Base-by-base conservation (phyloP, 2,329 filamentous ascomycete genomes). In the Epicoccum sorghinum region DNA sequence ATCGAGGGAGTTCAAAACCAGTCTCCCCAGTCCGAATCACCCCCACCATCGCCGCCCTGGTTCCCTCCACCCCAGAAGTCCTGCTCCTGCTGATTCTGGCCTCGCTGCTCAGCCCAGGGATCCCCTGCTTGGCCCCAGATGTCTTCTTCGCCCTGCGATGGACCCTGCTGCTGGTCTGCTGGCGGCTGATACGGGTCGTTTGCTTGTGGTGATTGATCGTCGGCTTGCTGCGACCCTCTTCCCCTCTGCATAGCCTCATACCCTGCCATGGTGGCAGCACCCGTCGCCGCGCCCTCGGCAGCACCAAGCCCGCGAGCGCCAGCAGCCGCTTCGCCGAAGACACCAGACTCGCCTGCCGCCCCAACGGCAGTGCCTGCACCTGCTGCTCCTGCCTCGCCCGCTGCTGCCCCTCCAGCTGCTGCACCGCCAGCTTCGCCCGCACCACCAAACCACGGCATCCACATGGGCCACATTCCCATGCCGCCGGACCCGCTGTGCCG, bases 201-300 rank as follows among this genome's bases (percentile, higher is more conserved):
- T 22, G 64, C 57, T 45, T 69, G 65, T n/a, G 68, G 66, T 22
- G 68, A 71, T 42, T 65, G 60, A 23, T 65, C 55, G 39, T 72
- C 69, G n/a, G 47, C 53, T 29, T 57, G 51, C 36, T 60, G 54
- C 12, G 9, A 30, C 7, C 73, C 74, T 60, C 77, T 71, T 2
- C 81, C 80, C 56, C 83, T 70, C 56, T 83, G 82, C 83, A 87
- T 84, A 4, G 84, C 83, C 68, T 87, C 86, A 61, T 86, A 86
- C 4, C 84, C 85, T 30, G 83, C 85, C 75, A 87, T 81, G 1
- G 83, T 80, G 6, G 84, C 85, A 5, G 83, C 84, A 4, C 84
- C 81, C 25, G 77, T 78, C 6, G 66, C 68, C 33, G 72, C 78
- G 13, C 80, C 78, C 50, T 80, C 79, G 32, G 75, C 75, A 47